Conservation (phyloP, 2,329 filamentous ascomycete species). For the Chaetomium olivaceum region DNA sequence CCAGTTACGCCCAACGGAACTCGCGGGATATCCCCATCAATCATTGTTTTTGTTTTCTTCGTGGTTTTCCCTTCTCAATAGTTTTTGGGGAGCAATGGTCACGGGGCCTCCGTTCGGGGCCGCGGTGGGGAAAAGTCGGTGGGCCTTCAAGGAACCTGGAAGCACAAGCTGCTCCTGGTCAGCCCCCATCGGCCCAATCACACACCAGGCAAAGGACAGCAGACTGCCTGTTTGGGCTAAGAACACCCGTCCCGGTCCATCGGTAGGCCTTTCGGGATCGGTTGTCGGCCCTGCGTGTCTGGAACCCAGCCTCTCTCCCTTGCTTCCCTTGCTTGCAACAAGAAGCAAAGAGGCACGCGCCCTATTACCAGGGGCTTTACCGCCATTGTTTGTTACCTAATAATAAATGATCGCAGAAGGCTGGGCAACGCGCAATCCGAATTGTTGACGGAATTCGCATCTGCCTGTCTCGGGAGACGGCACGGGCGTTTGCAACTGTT, state of each 20-base stretch:
- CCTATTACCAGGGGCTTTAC: slow-evolving; percentile 13
- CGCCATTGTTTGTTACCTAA: slow-evolving; percentile 23
- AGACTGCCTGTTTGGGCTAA: slow-evolving; percentile 26
- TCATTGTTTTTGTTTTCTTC: not conserved
- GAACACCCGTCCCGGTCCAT: slow-evolving; percentile 27
- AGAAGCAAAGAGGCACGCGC: slow-evolving; percentile 13
- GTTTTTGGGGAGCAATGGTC: slow-evolving; percentile 1
- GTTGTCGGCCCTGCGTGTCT: slow-evolving; percentile 11
- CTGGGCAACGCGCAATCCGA: not conserved
- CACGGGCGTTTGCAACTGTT: slow-evolving; percentile 6
- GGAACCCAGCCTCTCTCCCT: slow-evolving; percentile 7
- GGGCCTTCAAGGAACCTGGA: slow-evolving; percentile 10
- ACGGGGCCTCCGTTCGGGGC: slow-evolving; percentile 11
- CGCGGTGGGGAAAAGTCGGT: slow-evolving; percentile 12
- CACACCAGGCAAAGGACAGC: slow-evolving; percentile 2
- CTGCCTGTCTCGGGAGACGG: slow-evolving; percentile 18
- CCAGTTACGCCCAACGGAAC: not conserved
- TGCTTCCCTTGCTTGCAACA: slow-evolving; percentile 14
- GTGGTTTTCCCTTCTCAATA: slow-evolving; percentile 3
- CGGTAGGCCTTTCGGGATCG: slow-evolving; percentile 22
- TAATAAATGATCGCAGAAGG: not conserved
- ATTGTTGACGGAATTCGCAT: not conserved
- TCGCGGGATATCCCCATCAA: slow-evolving; percentile 19
- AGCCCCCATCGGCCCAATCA: slow-evolving; percentile 22
- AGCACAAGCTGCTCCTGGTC: not conserved